Conservation (phyloP, 768 basidiomycete genomes). For the Rhodotorula taiwanensis region DNA sequence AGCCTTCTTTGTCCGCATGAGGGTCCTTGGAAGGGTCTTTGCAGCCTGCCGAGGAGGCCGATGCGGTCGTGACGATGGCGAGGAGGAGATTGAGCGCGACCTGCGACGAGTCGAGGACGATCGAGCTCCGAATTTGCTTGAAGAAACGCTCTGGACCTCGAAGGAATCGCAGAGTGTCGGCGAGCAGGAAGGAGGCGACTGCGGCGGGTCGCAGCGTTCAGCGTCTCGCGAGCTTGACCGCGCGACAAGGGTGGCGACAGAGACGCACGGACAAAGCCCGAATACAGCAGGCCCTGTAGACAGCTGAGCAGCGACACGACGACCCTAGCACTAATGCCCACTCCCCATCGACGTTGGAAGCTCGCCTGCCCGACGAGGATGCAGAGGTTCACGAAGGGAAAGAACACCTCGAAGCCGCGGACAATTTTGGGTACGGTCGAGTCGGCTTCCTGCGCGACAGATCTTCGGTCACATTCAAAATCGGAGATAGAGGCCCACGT, state of each 20-base stretch:
- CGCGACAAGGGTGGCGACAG: background rate
- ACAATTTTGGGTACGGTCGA: constrained; percentile 9
- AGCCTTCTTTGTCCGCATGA: constrained; percentile 35
- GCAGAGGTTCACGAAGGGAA: constrained; percentile 25
- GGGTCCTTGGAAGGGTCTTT: constrained; percentile 31
- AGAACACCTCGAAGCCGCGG: constrained; percentile 12
- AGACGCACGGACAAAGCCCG: constrained; percentile 19
- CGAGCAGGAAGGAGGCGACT: constrained; percentile 26
- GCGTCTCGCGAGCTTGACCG: no score
- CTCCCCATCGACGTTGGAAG: constrained; percentile 31
- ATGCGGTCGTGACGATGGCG: constrained; percentile 34
- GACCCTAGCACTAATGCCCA: constrained; percentile 27
- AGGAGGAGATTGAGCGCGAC: constrained; percentile 5
- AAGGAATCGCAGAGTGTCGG: constrained; percentile 27
- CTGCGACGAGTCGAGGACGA: constrained; percentile 28
- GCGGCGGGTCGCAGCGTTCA: background rate
- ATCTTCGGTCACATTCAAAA: no score
- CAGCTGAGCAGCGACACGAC: constrained; percentile 21
- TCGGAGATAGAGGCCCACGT: no score
- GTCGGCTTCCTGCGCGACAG: constrained; percentile 20
- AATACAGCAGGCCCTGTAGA: constrained; percentile 7
- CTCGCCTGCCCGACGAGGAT: constrained; percentile 36
- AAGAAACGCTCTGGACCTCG: constrained; percentile 31
- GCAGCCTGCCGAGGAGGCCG: constrained; percentile 38
- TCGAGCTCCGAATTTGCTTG: constrained; percentile 28